Base-by-base conservation (phyloP, 768 basidiomycete species). In the Stropharia rugosoannulata region DNA sequence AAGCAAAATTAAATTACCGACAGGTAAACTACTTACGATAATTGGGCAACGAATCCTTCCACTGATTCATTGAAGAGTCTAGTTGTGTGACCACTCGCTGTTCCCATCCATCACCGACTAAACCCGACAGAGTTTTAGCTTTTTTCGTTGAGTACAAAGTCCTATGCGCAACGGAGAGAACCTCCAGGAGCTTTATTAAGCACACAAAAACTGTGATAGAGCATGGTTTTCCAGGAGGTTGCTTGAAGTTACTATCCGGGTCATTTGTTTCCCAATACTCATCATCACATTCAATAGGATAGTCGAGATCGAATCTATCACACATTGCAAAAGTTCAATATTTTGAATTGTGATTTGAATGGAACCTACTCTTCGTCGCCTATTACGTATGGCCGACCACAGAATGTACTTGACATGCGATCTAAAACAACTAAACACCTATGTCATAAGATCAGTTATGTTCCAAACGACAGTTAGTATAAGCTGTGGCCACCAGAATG, bases 331-430 rank as follows among this genome's bases (percentile, higher is more conserved):
- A 48, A 37, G n/a, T 13, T 46, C 5, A 25, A 12, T 12, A 15
- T 8, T 11, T 29, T 12, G 10, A 41, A 36, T 22, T 22, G 22
- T 22, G 22, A 22, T 22, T 22, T 22, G 22, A 22, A 22, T 22
- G 4, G 6, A 22, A 42, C 85, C 55, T 59, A 86, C 83, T 90
- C 89, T 68, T 87, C 87, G 44, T 89, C 86, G 47, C 85, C 82
- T 4, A 90, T 76, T 2, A 83, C 81, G 50, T 81, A 77, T 0
- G 87, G 84, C 15, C 90, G 76, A 9, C 91, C 90, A 39, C 88
- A 73, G 43, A 78, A 78, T 5, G 78, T 70, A 39, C 79, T 78
- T 41, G 72, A 56, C 35, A 68, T 40, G 13, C 73, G 61, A 53
- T 78, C 76, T 29, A 68, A 42, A 25, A 60, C 60, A 50, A 75